Evolutionary conservation across 345 rosid genomes (phyloP).

Genomic region (Sonneratia caseolaris): DNA sequence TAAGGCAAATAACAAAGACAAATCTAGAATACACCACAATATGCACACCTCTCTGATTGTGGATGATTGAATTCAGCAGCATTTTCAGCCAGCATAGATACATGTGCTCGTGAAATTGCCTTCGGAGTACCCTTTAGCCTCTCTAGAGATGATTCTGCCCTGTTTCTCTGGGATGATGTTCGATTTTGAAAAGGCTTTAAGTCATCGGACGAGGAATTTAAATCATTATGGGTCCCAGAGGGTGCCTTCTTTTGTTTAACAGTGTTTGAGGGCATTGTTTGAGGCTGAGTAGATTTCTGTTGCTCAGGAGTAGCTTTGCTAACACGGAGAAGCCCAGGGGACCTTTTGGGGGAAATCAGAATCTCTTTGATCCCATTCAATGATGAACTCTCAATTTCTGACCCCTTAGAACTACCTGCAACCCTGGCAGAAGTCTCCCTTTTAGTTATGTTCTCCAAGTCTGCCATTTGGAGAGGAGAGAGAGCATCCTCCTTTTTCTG

Average conservation of each 20-base stretch:
- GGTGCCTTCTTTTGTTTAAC: constrained; percentile 35
- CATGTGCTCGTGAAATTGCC: constrained; percentile 26
- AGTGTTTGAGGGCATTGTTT: constrained; percentile 27
- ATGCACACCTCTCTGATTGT: constrained; percentile 33
- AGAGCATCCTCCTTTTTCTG: constrained; percentile 20
- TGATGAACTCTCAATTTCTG: constrained; percentile 24
- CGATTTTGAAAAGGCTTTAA: constrained; percentile 36
- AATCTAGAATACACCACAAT: constrained; percentile 11
- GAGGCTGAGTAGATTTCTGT: constrained; percentile 29
- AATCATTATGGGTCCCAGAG: constrained; percentile 32
- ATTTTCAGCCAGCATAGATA: constrained; percentile 26
- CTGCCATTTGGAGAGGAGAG: constrained; percentile 20
- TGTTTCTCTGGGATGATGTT: constrained; percentile 32
- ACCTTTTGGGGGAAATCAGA: constrained; percentile 40
- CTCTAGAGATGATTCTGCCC: constrained; percentile 37
- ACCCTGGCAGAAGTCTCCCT: constrained; percentile 14
- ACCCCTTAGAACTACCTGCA: constrained; percentile 26
- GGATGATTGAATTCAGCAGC: constrained; percentile 27
- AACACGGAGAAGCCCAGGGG: constrained; percentile 29
- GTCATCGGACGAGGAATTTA: constrained; percentile 25
- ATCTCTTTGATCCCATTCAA: constrained; percentile 31
- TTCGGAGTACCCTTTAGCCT: constrained; percentile 39
- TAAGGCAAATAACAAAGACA: neutral
- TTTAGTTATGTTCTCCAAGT: constrained; percentile 22
- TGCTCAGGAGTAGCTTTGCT: constrained; percentile 31